These are phyloP conservation scores for Cetraspora pellucida DNA, from an alignment of 192 early-diverging fungal genomes.

Conservation along the genomic window DNA sequence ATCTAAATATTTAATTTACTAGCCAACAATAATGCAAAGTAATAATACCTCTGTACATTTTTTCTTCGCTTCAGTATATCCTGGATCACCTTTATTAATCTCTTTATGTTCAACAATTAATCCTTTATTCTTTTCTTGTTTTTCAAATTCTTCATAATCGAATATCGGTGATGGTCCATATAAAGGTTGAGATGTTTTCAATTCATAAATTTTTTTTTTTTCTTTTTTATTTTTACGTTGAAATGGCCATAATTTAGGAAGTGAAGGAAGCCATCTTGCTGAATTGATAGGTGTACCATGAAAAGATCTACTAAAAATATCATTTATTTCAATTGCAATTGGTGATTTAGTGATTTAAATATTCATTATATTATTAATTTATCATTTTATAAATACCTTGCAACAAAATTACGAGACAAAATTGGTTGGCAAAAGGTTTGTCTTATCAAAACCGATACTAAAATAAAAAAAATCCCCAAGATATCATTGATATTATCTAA, in stretches of 20 bases:
- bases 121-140: neutral
- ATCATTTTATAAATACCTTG: too few species aligned
- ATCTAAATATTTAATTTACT: neutral
- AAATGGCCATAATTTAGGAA: neutral
- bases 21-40: neutral
- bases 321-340: too few species aligned
- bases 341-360: neutral
- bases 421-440: neutral
- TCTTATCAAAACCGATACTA: neutral
- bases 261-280: too few species aligned
- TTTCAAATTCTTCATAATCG: neutral
- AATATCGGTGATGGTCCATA: neutral
- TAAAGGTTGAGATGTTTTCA: neutral
- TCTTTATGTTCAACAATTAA: neutral
- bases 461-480: neutral
- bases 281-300: too few species aligned
- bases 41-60: neutral
- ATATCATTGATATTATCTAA: too few species aligned
- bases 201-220: neutral
- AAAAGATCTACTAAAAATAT: too few species aligned
- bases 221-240: neutral
- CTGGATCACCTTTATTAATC: neutral
- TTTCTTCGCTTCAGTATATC: neutral
- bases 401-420: neutral
- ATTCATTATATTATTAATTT: neutral